Evolutionary conservation across 1,284 basidiomycete genomes (phyloP), one percentile per base, ranked within the genome.

Genomic region (Microbotryomycetes sp.): DNA sequence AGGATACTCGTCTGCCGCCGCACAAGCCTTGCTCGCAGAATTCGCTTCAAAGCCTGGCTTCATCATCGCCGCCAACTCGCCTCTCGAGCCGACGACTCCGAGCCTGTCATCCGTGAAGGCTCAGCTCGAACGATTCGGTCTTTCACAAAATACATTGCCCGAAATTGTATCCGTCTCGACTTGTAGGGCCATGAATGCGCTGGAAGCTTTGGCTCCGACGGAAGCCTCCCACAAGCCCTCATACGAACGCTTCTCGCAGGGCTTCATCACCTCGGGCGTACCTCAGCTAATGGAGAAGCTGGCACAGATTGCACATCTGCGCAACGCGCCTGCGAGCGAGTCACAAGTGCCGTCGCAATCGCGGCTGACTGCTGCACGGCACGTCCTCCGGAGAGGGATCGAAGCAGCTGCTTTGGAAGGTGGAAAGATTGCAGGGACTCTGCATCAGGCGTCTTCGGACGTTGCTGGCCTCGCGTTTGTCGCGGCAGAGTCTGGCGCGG

Each of bases 31-130:
- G 24, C 48, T 68, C 16, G 54, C 58, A 46, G 52, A 64, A 24
- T 56, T 66, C 13, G 21, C 41, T 11, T 21, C 46, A 18, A 68
- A 68, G 23, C 67, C 67, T 4, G 60, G 60, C 45, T 53, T 66
- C 23, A 45, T 66, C 28, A 46, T 68, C 26, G 65, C 60, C 15
- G 55, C 66, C 53, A 59, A 68, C 51, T 28, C 54, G 4, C 30
- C 60, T 23, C 18, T 56, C 5, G 41, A 63, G 1, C 35, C 64
- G 3, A 9, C 60, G 2, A 54, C 54, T 4, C 57, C 64, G 2
- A 0, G 56, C 2, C 2, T 50, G 1, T n/a, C 31, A 5, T 24
- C 57, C 7, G 30, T 55, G 2, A 27, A 21, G 13, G 3, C 11
- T 2, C 55, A 30, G 2, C 35, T 41, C 11, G 35, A 41, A 9